Evolutionary conservation across 176 grass and related monocot species (phyloP).

Genomic region (Eremochloa ophiuroides): DNA sequence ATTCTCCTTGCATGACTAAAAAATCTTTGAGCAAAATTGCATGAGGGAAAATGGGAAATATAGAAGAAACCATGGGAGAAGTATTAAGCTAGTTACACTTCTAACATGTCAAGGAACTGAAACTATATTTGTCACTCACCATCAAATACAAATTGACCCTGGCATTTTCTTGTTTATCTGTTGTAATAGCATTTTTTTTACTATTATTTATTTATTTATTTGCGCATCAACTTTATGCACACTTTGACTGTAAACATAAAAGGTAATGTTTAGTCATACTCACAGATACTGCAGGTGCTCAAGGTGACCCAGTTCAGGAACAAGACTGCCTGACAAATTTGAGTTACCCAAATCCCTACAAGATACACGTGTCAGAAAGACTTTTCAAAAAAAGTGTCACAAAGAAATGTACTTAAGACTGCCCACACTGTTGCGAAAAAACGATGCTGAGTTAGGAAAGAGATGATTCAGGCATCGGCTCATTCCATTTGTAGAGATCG

Average conservation of each 20-base stretch:
- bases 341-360: conserved; percentile 78
- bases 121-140: not conserved
- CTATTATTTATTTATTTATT: not conserved
- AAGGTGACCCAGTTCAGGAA: conserved; percentile 58
- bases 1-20: not conserved
- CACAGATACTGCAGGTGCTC: conserved; percentile 83
- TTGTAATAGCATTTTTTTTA: not conserved
- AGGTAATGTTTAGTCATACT: not conserved
- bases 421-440: too few relatives aligned
- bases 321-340: conserved; percentile 70
- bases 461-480: too few relatives aligned
- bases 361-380: too few relatives aligned
- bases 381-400: too few relatives aligned
- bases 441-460: too few relatives aligned
- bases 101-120: not conserved
- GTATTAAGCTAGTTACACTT: not conserved
- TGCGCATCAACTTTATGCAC: not conserved
- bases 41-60: not conserved
- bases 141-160: not conserved
- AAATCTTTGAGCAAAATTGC: not conserved
- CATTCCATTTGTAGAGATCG: too few relatives aligned
- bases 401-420: not conserved
- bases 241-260: not conserved
- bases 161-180: not conserved
- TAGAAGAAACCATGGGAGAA: not conserved